phyloP scores from a whole-genome alignment of 2,329 filamentous ascomycete genomes.

The Phyllachora maydis region DNA sequence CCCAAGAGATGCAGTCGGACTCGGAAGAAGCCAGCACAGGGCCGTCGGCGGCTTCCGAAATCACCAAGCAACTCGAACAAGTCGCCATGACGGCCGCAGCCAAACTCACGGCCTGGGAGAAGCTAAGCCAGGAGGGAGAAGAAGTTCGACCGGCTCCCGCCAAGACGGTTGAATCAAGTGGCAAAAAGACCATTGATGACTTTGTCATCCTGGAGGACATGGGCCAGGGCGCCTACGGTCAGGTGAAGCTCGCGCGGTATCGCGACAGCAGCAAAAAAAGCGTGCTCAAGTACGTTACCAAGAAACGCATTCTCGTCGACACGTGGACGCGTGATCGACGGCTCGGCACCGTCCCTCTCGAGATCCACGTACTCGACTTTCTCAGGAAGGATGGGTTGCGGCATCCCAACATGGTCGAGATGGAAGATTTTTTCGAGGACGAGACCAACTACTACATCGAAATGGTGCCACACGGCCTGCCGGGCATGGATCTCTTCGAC shows the following conservation, averaged over 20 bases:
- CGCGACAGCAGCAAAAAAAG: slow-evolving; percentile 67
- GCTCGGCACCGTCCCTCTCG: slow-evolving; percentile 82
- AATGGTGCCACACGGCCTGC: slow-evolving; percentile 85
- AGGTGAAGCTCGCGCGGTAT: slow-evolving; percentile 85
- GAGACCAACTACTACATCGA: slow-evolving; percentile 96
- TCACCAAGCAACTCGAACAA: slow-evolving; percentile 36
- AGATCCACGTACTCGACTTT: slow-evolving; percentile 94
- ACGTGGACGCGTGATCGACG: slow-evolving; percentile 93
- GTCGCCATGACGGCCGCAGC: slow-evolving; percentile 32
- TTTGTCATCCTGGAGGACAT: slow-evolving; percentile 93
- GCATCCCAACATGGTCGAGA: slow-evolving; percentile 52
- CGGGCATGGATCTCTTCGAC: slow-evolving; percentile 96
- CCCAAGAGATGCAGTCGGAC: slow-evolving; percentile 33
- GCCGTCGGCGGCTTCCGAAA: slow-evolving; percentile 19
- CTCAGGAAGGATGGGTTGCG: slow-evolving; percentile 51
- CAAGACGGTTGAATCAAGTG: slow-evolving; percentile 14
- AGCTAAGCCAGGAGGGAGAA: slow-evolving; percentile 8
- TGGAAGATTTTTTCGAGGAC: slow-evolving; percentile 58
- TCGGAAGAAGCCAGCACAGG: slow-evolving; percentile 24
- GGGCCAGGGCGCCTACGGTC: slow-evolving; percentile 93
- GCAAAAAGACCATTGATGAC: slow-evolving; percentile 74
- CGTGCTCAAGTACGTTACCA: slow-evolving; percentile 95
- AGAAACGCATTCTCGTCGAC: slow-evolving; percentile 87
- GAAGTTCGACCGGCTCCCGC: slow-evolving; percentile 12
- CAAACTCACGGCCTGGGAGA: slow-evolving; percentile 21